Evolutionary conservation across 1,284 basidiomycete genomes (phyloP).

Genomic region (Pyrrhoderma lamaoense): DNA sequence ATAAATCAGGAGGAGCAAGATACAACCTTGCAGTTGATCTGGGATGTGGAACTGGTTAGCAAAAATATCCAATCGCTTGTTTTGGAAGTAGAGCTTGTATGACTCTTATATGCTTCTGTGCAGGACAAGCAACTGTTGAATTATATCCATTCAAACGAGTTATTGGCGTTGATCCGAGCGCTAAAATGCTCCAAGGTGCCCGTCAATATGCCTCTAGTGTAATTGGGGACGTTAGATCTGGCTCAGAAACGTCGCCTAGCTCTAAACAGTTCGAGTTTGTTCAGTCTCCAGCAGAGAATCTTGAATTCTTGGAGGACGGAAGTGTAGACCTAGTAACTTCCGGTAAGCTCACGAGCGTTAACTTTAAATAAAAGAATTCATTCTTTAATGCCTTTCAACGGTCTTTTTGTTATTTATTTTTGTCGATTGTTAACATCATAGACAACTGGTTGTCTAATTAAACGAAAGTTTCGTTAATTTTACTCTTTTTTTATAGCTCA

Average conservation of each 20-base stretch:
- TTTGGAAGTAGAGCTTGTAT: not conserved
- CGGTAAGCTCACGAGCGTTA: conserved; percentile 36
- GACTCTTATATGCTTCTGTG: not conserved
- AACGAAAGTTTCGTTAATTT: too few relatives aligned
- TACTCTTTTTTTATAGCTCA: conserved; percentile 46
- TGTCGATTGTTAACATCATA: too few relatives aligned
- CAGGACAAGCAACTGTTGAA: conserved; percentile 62
- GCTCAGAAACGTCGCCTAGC: conserved; percentile 8
- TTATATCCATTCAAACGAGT: conserved; percentile 57
- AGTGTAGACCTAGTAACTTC: conserved; percentile 72
- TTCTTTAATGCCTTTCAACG: not conserved
- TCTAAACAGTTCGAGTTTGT: conserved; percentile 36
- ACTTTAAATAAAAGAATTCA: too few relatives aligned
- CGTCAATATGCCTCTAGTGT: conserved; percentile 27
- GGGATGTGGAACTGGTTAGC: conserved; percentile 74
- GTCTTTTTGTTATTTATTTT: not conserved
- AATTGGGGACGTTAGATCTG: conserved; percentile 3
- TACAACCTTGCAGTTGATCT: conserved; percentile 65
- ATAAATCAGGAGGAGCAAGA: conserved; percentile 21
- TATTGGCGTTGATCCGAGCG: conserved; percentile 67
- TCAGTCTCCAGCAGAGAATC: conserved; percentile 49
- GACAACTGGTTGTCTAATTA: too few relatives aligned
- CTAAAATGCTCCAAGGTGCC: conserved; percentile 67
- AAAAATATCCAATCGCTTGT: conserved; percentile 17
- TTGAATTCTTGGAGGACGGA: conserved; percentile 43